Base-by-base conservation (phyloP, 345 rosid genomes). In the Noccaea caerulescens region DNA sequence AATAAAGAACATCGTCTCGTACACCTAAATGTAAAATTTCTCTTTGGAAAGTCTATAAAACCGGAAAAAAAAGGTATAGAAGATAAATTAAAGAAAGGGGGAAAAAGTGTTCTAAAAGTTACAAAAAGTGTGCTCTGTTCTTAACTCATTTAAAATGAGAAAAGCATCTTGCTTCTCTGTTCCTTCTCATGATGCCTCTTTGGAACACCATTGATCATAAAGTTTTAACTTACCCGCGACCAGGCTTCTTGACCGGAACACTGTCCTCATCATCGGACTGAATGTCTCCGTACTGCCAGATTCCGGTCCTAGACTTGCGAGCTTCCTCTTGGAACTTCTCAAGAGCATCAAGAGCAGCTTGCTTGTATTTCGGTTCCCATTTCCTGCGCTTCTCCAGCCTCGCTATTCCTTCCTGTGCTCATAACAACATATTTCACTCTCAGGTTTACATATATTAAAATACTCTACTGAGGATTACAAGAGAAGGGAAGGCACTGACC, bases 201-300 rank as follows among this genome's bases (percentile, higher is more conserved):
- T 52, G 72, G 67, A 20, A 75, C 34, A 75, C 34, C 27, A 33
- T 13, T 13, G 25, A 44, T 56, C 64, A 53, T 53, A 5, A 6
- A 32, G 50, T 16, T 72, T 52, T 37, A 64, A 36, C 50, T 84
- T 79, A 88, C 11, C 94, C 82, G 14, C 98, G 93, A 20, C 89
- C 91, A 18, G 88, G 88, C 71, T 82, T 85, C 43, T 54, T 83
- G 13, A 84, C 86, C 5, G 88, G 89, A 67, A 59, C 87, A 9
- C 51, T 54, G 44, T 92, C 99, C 81, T 95, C 99, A 18, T 95
- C 99, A 36, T 95, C 99, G 0, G 99, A 95, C 69, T 87, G 77
- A 10, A 95, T 73, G 75, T 95, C 99, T 42, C 99, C 99, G 5
- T 95, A 90, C 72, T 83, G 82, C 99, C 99, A 95, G 53, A 95